Evolutionary conservation across 805 yeast species (phyloP).

Genomic region (Candida cerambycidarum): DNA sequence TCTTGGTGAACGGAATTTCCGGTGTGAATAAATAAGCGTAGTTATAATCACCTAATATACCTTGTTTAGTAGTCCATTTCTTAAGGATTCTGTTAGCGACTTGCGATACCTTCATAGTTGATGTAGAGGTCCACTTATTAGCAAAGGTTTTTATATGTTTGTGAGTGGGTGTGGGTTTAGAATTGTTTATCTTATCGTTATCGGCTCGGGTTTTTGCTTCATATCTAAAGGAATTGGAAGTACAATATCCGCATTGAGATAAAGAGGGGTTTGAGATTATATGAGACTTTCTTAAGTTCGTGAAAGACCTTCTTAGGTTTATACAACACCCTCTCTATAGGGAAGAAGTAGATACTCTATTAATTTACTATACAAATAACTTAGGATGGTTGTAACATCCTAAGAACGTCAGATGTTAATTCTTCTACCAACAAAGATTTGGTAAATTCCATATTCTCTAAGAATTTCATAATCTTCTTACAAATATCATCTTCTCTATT

Average conservation of each 20-base stretch:
- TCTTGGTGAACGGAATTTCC: slow-evolving; percentile 60
- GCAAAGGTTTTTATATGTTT: not conserved
- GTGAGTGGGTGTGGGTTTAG: too few relatives aligned
- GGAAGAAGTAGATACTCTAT: too few relatives aligned
- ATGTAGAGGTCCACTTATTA: not conserved
- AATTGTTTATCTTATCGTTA: not conserved
- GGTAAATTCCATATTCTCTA: slow-evolving; percentile 7
- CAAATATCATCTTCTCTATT: not conserved
- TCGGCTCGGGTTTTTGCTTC: too few relatives aligned
- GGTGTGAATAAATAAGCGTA: slow-evolving; percentile 79
- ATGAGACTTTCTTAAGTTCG: not conserved
- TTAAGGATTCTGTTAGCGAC: slow-evolving; percentile 10
- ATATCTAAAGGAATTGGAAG: not conserved
- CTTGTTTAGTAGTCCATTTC: slow-evolving; percentile 70
- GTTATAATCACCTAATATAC: slow-evolving; percentile 80
- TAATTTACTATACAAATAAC: too few relatives aligned
- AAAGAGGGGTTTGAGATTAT: not conserved
- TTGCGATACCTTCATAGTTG: not conserved
- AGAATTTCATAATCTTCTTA: not conserved
- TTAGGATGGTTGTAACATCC: slow-evolving; percentile 2
- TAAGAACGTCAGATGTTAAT: slow-evolving; percentile 27
- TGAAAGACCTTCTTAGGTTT: too few relatives aligned
- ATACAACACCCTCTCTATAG: too few relatives aligned
- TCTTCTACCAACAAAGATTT: slow-evolving; percentile 40
- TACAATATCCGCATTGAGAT: not conserved